Conservation (phyloP, 768 basidiomycete genomes). For the Suillus tomentosus region DNA sequence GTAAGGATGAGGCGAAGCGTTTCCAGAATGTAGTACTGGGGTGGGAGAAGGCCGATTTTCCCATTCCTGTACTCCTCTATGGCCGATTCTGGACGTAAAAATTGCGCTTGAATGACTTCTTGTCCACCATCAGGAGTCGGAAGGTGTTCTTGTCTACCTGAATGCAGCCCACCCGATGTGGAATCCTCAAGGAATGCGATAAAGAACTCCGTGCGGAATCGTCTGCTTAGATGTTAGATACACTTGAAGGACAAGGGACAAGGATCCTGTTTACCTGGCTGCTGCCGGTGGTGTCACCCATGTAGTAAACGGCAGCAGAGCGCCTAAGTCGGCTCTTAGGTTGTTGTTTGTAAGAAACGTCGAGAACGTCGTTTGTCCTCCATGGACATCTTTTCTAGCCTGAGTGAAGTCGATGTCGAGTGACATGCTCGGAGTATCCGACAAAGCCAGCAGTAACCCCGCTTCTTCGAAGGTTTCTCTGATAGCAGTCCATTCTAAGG, state of each 20-base stretch:
- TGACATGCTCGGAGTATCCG: constrained; percentile 18
- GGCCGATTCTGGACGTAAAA: constrained; percentile 55
- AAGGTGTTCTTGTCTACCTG: constrained; percentile 55
- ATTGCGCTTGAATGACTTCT: constrained; percentile 71
- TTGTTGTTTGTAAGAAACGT: constrained; percentile 50
- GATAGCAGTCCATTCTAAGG: constrained; percentile 62
- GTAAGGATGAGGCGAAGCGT: constrained; percentile 58
- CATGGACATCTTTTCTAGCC: constrained; percentile 58
- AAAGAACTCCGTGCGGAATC: constrained; percentile 74
- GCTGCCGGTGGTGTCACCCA: constrained; percentile 69
- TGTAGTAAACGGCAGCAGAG: constrained; percentile 68
- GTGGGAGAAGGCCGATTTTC: constrained; percentile 67
- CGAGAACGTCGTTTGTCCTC: constrained; percentile 50
- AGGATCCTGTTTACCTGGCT: constrained; percentile 43
- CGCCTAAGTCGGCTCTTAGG: constrained; percentile 45
- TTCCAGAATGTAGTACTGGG: constrained; percentile 69
- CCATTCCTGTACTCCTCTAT: constrained; percentile 52
- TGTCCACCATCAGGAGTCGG: constrained; percentile 70
- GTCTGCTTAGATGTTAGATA: constrained; percentile 40
- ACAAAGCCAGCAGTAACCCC: constrained; percentile 61
- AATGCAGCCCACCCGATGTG: constrained; percentile 49
- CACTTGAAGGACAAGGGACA: background rate
- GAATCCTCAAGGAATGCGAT: constrained; percentile 57
- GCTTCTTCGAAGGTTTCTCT: constrained; percentile 81
- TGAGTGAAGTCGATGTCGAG: constrained; percentile 48